phyloP scores from a whole-genome alignment of 768 basidiomycete species.

The Tulasnella sp. region DNA sequence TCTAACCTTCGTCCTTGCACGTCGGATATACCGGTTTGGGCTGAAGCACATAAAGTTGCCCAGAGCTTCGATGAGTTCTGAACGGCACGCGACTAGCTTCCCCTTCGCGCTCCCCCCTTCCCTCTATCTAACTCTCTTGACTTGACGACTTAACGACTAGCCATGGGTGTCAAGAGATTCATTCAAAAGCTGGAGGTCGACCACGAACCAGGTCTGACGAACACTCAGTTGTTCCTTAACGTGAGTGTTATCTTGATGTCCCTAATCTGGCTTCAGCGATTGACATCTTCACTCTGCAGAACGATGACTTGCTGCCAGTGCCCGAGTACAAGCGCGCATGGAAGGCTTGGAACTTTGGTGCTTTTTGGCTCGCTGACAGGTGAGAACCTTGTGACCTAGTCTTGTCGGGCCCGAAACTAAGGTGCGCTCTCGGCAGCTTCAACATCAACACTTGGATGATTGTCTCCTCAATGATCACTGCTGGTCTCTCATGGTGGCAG shows the following conservation, averaged over 20 bases:
- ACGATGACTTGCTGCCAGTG: conserved; percentile 70
- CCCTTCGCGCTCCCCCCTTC: neutral
- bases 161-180: conserved; percentile 16
- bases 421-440: conserved; percentile 64
- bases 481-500: conserved; percentile 78
- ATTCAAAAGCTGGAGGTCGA: conserved; percentile 46
- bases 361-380: conserved; percentile 44
- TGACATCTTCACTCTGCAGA: conserved; percentile 42
- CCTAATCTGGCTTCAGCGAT: conserved; percentile 22
- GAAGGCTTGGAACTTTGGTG: conserved; percentile 60
- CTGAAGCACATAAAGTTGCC: neutral
- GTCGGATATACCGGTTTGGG: neutral
- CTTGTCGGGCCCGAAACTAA: conserved; percentile 49
- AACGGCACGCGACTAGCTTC: neutral
- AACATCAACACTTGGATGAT: conserved; percentile 81
- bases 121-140: neutral
- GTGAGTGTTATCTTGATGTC: conserved; percentile 40
- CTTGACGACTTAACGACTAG: neutral
- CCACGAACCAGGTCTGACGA: conserved; percentile 52
- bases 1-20: neutral
- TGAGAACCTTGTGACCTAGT: conserved; percentile 37
- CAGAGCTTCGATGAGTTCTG: neutral
- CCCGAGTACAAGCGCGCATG: conserved; percentile 60
- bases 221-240: conserved; percentile 56
- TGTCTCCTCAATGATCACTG: conserved; percentile 66